phyloP scores from a whole-genome alignment of 106 monocot species.

The Phalaenopsis equestris region DNA sequence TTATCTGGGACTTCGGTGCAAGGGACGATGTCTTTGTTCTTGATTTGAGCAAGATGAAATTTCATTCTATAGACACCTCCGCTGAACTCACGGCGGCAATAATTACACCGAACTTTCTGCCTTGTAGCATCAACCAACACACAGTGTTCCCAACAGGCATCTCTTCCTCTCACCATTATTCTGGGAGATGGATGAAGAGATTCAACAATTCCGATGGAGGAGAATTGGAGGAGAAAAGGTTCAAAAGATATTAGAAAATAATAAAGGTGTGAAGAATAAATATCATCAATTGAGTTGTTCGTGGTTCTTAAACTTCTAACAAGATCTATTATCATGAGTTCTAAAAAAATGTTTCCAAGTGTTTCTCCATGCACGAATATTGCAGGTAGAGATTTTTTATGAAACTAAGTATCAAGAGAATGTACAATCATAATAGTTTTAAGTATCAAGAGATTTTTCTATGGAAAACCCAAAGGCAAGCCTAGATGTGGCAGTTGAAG shows the following conservation, averaged over 20 bases:
- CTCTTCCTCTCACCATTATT: slow-evolving; percentile 48
- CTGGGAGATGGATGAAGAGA: slow-evolving; percentile 11
- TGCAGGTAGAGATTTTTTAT: too few species aligned
- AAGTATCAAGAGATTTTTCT: too few species aligned
- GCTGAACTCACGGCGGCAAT: slow-evolving; percentile 46
- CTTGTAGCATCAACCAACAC: slow-evolving; percentile 52
- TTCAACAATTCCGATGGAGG: neutral
- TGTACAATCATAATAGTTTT: too few species aligned
- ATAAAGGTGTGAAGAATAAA: too few species aligned
- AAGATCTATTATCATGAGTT: too few species aligned
- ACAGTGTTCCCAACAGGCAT: slow-evolving; percentile 63
- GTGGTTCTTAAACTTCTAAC: too few species aligned
- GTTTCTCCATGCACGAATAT: too few species aligned
- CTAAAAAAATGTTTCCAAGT: too few species aligned
- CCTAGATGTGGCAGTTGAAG: too few species aligned
- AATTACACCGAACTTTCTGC: slow-evolving; percentile 52
- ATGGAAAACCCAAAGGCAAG: too few species aligned
- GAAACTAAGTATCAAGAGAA: too few species aligned
- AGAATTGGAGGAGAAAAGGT: neutral
- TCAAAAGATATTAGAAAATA: neutral
- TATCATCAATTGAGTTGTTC: too few species aligned
- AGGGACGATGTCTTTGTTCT: slow-evolving; percentile 56
- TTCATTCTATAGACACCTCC: slow-evolving; percentile 59
- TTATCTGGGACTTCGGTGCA: slow-evolving; percentile 42
- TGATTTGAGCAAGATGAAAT: slow-evolving; percentile 52